These are phyloP conservation scores for Fusarium domesticum DNA, from an alignment of 2,329 filamentous ascomycete genomes.

Conservation along the genomic window DNA sequence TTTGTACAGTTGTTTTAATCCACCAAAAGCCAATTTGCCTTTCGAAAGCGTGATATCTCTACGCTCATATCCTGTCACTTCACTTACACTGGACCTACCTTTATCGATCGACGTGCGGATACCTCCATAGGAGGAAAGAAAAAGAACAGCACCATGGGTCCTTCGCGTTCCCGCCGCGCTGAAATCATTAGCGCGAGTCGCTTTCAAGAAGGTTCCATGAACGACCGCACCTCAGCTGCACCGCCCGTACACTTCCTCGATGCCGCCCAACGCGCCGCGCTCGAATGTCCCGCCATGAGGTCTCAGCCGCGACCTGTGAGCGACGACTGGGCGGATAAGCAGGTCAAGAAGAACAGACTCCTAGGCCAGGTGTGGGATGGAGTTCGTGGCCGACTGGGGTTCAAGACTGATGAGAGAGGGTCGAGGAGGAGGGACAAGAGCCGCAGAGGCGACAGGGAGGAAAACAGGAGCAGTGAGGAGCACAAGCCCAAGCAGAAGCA, in stretches of 20 bases:
- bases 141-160: conserved; percentile 25
- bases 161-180: conserved; percentile 34
- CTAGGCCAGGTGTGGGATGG: conserved; percentile 40
- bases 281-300: conserved; percentile 29
- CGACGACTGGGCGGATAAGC: conserved; percentile 34
- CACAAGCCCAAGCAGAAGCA: conserved; percentile 10
- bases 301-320: conserved; percentile 22
- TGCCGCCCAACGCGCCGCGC: conserved; percentile 32
- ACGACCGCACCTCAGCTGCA: conserved; percentile 68
- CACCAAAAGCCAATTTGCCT: too few relatives aligned
- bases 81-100: not conserved
- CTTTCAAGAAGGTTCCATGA: conserved; percentile 83
- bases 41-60: too few relatives aligned
- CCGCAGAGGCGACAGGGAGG: conserved; percentile 17
- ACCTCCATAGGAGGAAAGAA: not conserved
- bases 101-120: not conserved
- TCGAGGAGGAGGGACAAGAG: conserved; percentile 24
- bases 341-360: conserved; percentile 32
- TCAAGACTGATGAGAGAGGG: conserved; percentile 28
- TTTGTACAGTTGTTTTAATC: too few relatives aligned
- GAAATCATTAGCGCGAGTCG: conserved; percentile 40
- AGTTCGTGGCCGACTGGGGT: conserved; percentile 34
- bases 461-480: conserved; percentile 16
- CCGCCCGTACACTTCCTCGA: conserved; percentile 68
- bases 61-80: too few relatives aligned